Evolutionary conservation across 441 rosid genomes (phyloP).

Genomic region (Arabidopsis hybrid): DNA sequence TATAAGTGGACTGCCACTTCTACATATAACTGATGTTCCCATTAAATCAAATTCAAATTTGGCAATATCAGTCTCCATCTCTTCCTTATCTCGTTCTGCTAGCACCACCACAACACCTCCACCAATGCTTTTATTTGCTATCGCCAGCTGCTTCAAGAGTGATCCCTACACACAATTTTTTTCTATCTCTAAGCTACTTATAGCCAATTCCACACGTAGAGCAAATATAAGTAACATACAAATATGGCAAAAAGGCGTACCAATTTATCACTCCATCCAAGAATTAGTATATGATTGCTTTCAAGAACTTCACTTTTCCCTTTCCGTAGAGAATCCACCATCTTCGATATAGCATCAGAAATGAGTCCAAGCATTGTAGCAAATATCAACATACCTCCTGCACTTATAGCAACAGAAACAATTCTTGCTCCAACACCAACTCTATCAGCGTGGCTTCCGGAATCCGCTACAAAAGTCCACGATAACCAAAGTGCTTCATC

Average conservation of each 20-base stretch:
- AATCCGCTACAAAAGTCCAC: conserved; percentile 93
- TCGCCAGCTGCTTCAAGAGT: conserved; percentile 90
- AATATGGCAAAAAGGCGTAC: conserved; percentile 48
- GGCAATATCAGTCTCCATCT: conserved; percentile 92
- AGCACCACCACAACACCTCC: conserved; percentile 90
- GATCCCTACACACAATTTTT: conserved; percentile 65
- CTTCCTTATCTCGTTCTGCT: conserved; percentile 94
- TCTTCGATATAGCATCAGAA: conserved; percentile 95
- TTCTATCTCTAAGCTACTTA: conserved; percentile 1
- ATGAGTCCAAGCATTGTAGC: conserved; percentile 99
- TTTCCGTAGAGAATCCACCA: conserved; percentile 88
- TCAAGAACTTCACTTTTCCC: conserved; percentile 97
- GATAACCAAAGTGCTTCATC: conserved; percentile 93
- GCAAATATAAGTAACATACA: background rate
- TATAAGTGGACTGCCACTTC: conserved; percentile 94
- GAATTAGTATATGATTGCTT: conserved; percentile 82
- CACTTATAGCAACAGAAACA: conserved; percentile 87
- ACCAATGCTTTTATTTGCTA: conserved; percentile 90
- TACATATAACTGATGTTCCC: conserved; percentile 94
- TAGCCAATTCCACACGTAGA: background rate
- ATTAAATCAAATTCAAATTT: conserved; percentile 90
- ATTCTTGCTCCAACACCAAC: conserved; percentile 82
- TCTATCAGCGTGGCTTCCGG: conserved; percentile 91
- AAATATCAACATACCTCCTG: conserved; percentile 94
- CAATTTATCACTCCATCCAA: conserved; percentile 98